Evolutionary conservation across 768 basidiomycete genomes (phyloP).

Genomic region (Tylopilus felleus): DNA sequence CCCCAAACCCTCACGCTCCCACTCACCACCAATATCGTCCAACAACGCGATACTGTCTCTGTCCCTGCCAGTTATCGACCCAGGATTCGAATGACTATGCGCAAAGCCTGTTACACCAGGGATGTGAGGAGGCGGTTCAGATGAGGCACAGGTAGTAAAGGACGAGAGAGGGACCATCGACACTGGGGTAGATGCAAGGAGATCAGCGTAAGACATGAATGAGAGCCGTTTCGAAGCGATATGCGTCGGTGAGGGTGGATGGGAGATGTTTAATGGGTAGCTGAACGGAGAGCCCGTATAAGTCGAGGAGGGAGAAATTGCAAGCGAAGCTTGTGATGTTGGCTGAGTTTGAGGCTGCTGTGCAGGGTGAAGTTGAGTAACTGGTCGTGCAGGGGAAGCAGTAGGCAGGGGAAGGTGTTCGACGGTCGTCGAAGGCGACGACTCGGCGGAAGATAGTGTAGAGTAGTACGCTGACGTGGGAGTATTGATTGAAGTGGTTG

Average conservation of each 20-base stretch:
- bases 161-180: conserved; percentile 68
- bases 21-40: conserved; percentile 77
- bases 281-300: conserved; percentile 27
- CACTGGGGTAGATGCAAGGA: conserved; percentile 73
- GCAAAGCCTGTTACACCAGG: conserved; percentile 51
- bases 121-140: conserved; percentile 73
- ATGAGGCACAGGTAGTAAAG: conserved; percentile 60
- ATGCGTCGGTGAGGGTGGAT: conserved; percentile 48
- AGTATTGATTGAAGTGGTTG: conserved; percentile 35
- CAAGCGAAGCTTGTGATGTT: conserved; percentile 5
- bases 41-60: conserved; percentile 45
- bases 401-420: conserved; percentile 26
- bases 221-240: conserved; percentile 67
- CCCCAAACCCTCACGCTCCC: conserved; percentile 83
- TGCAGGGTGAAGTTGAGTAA: conserved; percentile 14
- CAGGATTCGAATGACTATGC: conserved; percentile 26
- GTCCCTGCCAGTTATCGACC: conserved; percentile 27
- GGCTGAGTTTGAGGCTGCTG: conserved; percentile 22
- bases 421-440: conserved; percentile 39
- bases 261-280: conserved; percentile 24
- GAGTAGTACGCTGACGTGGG: conserved; percentile 52
- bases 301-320: conserved; percentile 23
- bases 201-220: conserved; percentile 86
- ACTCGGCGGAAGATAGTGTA: conserved; percentile 35
- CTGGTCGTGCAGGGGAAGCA: conserved; percentile 22